Percentiles rank a stretch among this genome's conserved stretches.
phyloP scores from a whole-genome alignment of 495 filamentous ascomycete genomes.

The Apiosordaria backusii region DNA sequence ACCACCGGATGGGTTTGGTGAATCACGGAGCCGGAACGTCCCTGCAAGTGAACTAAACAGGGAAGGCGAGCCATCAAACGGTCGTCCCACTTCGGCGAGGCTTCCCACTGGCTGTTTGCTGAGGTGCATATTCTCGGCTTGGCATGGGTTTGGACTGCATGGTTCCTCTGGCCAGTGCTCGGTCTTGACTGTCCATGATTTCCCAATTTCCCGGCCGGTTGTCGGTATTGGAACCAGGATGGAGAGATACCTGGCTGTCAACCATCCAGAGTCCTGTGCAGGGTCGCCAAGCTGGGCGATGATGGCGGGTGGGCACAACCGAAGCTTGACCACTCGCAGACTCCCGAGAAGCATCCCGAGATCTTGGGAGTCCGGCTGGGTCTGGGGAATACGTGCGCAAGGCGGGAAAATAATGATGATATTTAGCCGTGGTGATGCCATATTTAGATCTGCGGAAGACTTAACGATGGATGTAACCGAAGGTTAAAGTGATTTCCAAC shows the following conservation, averaged over 20 bases:
- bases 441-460: conserved; percentile 6
- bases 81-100: conserved; percentile 21
- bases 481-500: background rate
- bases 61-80: conserved; percentile 17
- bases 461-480: background rate
- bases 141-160: background rate
- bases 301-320: background rate
- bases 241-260: background rate
- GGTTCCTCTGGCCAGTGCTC: conserved; percentile 4
- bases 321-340: background rate
- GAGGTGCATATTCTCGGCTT: background rate
- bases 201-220: background rate
- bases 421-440: conserved; percentile 5
- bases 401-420: background rate
- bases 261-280: background rate
- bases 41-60: conserved; percentile 5
- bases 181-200: conserved; percentile 11
- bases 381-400: background rate
- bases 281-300: background rate
- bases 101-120: conserved; percentile 25
- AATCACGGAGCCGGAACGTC: conserved; percentile 17
- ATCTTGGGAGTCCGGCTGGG: too few species aligned
- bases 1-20: background rate
- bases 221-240: background rate
- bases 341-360: background rate